phyloP scores from a whole-genome alignment of 495 filamentous ascomycete genomes.

The Podospora sp. region DNA sequence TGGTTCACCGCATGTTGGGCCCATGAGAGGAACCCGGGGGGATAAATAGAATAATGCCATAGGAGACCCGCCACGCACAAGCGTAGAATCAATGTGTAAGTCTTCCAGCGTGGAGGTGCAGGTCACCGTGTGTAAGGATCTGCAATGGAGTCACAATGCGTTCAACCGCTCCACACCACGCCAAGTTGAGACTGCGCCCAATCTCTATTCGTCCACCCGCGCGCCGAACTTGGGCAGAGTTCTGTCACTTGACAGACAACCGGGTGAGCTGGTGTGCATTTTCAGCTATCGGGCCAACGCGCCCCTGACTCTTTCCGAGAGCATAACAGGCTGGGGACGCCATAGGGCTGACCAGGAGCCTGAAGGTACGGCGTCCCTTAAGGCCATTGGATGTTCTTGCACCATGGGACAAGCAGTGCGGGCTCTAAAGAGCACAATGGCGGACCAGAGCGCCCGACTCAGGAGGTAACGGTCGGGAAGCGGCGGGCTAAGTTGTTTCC shows the following conservation, averaged over 20 bases:
- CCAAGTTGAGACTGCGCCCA: slow-evolving; percentile 7
- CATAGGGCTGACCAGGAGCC: neutral
- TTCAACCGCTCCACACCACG: slow-evolving; percentile 23
- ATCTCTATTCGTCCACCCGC: neutral
- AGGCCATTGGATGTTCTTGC: neutral
- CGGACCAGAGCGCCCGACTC: neutral
- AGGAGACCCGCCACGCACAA: slow-evolving; percentile 19
- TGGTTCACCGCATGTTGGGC: slow-evolving; percentile 16
- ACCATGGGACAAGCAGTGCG: neutral
- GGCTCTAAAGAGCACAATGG: neutral
- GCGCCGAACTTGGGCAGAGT: neutral
- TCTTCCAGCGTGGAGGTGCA: slow-evolving; percentile 7
- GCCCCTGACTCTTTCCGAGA: neutral
- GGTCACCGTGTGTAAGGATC: slow-evolving; percentile 13
- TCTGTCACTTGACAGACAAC: slow-evolving; percentile 24
- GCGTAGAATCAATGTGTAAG: slow-evolving; percentile 11
- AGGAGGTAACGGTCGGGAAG: neutral
- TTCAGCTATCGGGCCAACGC: neutral
- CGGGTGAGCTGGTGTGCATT: neutral
- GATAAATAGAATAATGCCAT: slow-evolving; percentile 1
- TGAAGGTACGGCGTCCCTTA: too few species aligned
- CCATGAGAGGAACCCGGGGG: neutral
- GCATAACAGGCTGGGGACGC: neutral
- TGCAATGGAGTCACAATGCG: slow-evolving; percentile 31
- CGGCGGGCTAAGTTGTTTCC: neutral